Percentiles rank a stretch among this genome's conserved stretches.
Evolutionary conservation across 306 rosid species (phyloP).

Genomic region (Glycine soja): DNA sequence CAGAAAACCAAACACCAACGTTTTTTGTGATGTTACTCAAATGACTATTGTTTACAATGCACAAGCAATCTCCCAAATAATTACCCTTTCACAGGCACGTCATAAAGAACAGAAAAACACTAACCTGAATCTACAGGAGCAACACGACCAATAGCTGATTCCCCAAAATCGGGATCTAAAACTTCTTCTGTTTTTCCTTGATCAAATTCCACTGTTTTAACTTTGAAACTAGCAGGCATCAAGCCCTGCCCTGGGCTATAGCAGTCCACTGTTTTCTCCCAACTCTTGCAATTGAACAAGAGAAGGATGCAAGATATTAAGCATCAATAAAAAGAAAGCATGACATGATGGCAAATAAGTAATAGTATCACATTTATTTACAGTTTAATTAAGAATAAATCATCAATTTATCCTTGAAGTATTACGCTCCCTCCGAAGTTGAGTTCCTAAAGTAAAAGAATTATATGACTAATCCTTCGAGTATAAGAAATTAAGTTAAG

Average conservation of each 20-base stretch:
- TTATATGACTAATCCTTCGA: too few relatives aligned
- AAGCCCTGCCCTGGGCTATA: slow-evolving; percentile 97
- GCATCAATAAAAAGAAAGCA: slow-evolving; percentile 4
- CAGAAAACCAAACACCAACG: slow-evolving; percentile 25
- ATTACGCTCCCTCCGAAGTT: too few relatives aligned
- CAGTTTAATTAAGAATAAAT: not conserved
- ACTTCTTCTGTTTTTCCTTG: slow-evolving; percentile 71
- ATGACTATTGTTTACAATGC: not conserved
- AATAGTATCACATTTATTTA: not conserved
- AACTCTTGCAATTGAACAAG: slow-evolving; percentile 61
- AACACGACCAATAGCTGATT: slow-evolving; percentile 99
- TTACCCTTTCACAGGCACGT: not conserved
- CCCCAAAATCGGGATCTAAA: slow-evolving; percentile 98
- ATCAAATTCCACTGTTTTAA: slow-evolving; percentile 62
- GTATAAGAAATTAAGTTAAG: too few relatives aligned
- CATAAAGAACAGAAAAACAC: slow-evolving; percentile 16
- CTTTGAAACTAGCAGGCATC: slow-evolving; percentile 99
- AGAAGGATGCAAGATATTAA: slow-evolving; percentile 6
- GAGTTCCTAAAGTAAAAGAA: too few relatives aligned
- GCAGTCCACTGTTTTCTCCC: slow-evolving; percentile 99
- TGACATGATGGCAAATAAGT: slow-evolving; percentile 31
- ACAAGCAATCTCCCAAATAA: slow-evolving; percentile 9
- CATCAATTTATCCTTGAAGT: not conserved
- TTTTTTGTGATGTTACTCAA: slow-evolving; percentile 25
- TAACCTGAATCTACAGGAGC: slow-evolving; percentile 98